These are phyloP conservation scores for Microbotryum scabiosae DNA, from an alignment of 1,284 basidiomycete species.

Conservation along the genomic window DNA sequence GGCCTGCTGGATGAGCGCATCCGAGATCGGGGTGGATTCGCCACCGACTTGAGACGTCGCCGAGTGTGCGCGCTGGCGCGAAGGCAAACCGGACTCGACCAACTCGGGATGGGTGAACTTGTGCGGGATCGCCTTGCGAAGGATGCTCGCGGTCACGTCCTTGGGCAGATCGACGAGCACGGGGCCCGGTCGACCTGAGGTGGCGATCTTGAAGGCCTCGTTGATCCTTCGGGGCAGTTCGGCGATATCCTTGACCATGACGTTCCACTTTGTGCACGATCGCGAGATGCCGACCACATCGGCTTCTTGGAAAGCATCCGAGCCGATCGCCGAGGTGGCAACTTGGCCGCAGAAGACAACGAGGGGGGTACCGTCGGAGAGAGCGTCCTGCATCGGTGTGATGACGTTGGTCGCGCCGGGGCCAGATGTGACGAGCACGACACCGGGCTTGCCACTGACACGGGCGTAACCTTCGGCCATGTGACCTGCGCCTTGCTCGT, in stretches of 20 bases:
- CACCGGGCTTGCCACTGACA: conserved; percentile 93
- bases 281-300: conserved; percentile 93
- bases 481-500: conserved; percentile 97
- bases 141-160: conserved; percentile 88
- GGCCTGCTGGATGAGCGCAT: conserved; percentile 58
- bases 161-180: conserved; percentile 97
- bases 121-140: conserved; percentile 76
- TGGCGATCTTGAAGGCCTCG: conserved; percentile 98
- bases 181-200: conserved; percentile 89
- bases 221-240: conserved; percentile 94
- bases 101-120: conserved; percentile 76
- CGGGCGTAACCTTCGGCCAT: conserved; percentile 94
- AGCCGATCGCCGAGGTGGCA: conserved; percentile 93
- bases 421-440: conserved; percentile 94
- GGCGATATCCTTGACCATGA: conserved; percentile 96
- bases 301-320: conserved; percentile 97
- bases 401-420: conserved; percentile 97
- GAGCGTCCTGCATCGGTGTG: conserved; percentile 95
- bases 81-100: conserved; percentile 23
- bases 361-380: conserved; percentile 88
- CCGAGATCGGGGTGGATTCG: conserved; percentile 25
- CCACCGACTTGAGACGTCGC: conserved; percentile 25
- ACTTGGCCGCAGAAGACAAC: conserved; percentile 97
- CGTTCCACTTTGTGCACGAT: conserved; percentile 98
- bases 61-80: conserved; percentile 21